phyloP scores from a whole-genome alignment of 202 grass and related monocot genomes.

The Elaeis oleifera region DNA sequence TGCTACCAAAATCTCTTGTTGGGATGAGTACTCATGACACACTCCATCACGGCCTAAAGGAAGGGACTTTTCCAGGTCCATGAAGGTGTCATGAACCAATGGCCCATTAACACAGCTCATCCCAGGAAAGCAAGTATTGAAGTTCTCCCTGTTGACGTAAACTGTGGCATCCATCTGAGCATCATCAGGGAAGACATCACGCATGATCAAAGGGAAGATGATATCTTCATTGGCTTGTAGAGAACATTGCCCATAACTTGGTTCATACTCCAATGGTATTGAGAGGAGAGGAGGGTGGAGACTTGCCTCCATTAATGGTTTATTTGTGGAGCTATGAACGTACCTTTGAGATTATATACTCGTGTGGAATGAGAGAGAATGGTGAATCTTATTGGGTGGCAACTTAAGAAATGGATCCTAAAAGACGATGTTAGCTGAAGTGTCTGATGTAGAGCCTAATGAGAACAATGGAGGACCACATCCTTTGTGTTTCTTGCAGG shows the following conservation, averaged over 20 bases:
- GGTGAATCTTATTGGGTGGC: too few species aligned
- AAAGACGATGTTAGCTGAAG: too few species aligned
- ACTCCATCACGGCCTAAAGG: too few species aligned
- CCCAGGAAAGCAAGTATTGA: constrained; percentile 16
- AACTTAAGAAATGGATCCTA: too few species aligned
- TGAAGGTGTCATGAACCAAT: not conserved
- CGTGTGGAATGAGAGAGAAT: too few species aligned
- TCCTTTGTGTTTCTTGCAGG: too few species aligned
- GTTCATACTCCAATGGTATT: constrained; percentile 26
- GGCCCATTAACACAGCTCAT: constrained; percentile 3
- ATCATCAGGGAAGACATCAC: constrained; percentile 8
- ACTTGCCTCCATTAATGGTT: constrained; percentile 31
- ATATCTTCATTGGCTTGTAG: constrained; percentile 21
- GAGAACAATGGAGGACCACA: too few species aligned
- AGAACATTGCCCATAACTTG: constrained; percentile 23
- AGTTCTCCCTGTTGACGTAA: not conserved
- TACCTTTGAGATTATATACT: too few species aligned
- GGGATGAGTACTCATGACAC: not conserved
- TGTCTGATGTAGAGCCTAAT: too few species aligned
- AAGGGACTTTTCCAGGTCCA: too few species aligned
- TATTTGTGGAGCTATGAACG: not conserved
- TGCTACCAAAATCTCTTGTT: constrained; percentile 27
- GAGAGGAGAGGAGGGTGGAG: constrained; percentile 32
- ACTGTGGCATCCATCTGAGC: constrained; percentile 15
- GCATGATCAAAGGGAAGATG: constrained; percentile 4